These are phyloP conservation scores for Penicillium paxilli DNA, from an alignment of 495 filamentous ascomycete genomes.

Conservation along the genomic window DNA sequence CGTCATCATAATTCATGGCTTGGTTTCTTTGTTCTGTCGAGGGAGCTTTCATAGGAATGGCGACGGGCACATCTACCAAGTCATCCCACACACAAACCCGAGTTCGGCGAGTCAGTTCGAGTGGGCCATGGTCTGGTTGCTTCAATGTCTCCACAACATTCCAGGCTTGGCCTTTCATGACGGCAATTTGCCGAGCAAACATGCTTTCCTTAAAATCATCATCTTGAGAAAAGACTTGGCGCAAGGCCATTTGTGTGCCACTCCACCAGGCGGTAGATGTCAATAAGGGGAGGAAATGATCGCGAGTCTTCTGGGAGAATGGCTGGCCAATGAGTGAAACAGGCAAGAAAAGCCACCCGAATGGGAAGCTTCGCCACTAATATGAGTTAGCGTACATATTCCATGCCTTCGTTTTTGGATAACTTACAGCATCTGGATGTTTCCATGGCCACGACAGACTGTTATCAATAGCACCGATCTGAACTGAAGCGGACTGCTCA, in stretches of 20 bases:
- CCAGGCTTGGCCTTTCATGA: conserved; percentile 99
- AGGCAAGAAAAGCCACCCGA: conserved; percentile 97
- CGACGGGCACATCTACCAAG: conserved; percentile 90
- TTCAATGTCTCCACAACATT: conserved; percentile 98
- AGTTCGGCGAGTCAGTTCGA: conserved; percentile 87
- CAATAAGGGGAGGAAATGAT: conserved; percentile 90
- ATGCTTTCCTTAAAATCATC: conserved; percentile 97
- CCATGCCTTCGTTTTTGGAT: neutral
- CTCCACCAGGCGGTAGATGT: conserved; percentile 97
- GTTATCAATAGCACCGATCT: conserved; percentile 94
- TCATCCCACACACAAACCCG: conserved; percentile 98
- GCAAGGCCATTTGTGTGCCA: conserved; percentile 83
- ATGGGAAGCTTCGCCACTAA: conserved; percentile 87
- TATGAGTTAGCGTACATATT: conserved; percentile 23
- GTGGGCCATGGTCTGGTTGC: conserved; percentile 82
- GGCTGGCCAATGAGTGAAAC: conserved; percentile 95
- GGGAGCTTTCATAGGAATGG: conserved; percentile 81
- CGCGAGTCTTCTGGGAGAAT: conserved; percentile 87
- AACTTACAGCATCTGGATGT: conserved; percentile 84
- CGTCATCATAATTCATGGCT: conserved; percentile 42
- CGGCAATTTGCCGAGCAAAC: conserved; percentile 94
- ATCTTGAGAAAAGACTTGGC: conserved; percentile 84
- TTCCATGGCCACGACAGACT: conserved; percentile 99
- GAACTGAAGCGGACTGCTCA: conserved; percentile 59
- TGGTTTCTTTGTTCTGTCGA: conserved; percentile 69